Evolutionary conservation across 768 basidiomycete species (phyloP).

Genomic region (Coprinopsis marcescibilis): DNA sequence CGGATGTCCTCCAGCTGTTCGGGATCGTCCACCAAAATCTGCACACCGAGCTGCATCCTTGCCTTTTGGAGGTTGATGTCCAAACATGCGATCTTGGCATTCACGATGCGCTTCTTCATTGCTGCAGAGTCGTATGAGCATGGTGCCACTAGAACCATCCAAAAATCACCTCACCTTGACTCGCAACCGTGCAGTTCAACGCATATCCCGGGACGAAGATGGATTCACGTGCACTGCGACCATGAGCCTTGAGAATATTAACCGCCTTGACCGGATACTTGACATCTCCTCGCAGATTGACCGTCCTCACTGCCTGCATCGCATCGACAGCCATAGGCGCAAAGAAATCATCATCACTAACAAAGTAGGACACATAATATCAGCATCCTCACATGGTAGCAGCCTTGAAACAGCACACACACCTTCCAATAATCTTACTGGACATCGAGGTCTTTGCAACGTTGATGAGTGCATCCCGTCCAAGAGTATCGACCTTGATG

Average conservation of each 20-base stretch:
- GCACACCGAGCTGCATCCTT: slow-evolving; percentile 96
- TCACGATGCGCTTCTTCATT: slow-evolving; percentile 92
- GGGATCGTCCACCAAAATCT: slow-evolving; percentile 95
- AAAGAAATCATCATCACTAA: slow-evolving; percentile 94
- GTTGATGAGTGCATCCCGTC: slow-evolving; percentile 88
- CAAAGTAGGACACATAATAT: background rate
- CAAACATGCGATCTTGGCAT: slow-evolving; percentile 96
- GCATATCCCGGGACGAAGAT: slow-evolving; percentile 95
- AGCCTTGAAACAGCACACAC: slow-evolving; percentile 28
- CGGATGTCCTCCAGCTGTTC: slow-evolving; percentile 95
- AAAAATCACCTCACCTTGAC: slow-evolving; percentile 66
- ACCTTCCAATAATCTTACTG: slow-evolving; percentile 98
- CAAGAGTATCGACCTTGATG: slow-evolving; percentile 89
- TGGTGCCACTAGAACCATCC: too few relatives aligned
- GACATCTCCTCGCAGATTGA: slow-evolving; percentile 89
- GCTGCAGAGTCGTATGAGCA: too few relatives aligned
- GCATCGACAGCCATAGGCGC: slow-evolving; percentile 99
- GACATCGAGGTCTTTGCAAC: slow-evolving; percentile 98
- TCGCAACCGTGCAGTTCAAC: slow-evolving; percentile 96
- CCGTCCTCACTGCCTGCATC: slow-evolving; percentile 94
- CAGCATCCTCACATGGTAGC: background rate
- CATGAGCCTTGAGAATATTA: slow-evolving; percentile 96
- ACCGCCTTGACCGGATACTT: slow-evolving; percentile 99
- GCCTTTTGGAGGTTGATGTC: slow-evolving; percentile 97
- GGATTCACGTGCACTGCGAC: slow-evolving; percentile 91